A percentile compares a stretch with the other conserved stretches of the same genome.
Evolutionary conservation across 306 rosid species (phyloP).

Genomic region (Vachellia pachyceras): DNA sequence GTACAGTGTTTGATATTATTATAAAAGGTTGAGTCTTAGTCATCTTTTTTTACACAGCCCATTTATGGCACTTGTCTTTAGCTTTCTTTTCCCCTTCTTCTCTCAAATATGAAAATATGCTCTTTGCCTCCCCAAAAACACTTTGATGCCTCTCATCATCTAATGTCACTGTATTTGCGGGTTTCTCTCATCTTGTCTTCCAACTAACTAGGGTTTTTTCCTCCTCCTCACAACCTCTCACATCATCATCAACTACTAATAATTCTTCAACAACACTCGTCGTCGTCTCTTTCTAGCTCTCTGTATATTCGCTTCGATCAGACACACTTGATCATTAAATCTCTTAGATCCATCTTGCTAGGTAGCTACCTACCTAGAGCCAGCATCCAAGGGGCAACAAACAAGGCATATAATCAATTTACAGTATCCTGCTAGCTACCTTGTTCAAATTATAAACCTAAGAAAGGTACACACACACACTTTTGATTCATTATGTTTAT

Average conservation of each 20-base stretch:
- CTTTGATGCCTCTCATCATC: conserved; percentile 44
- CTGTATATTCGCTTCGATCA: not conserved
- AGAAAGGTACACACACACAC: not conserved
- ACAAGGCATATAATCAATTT: conserved; percentile 23
- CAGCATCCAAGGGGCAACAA: conserved; percentile 18
- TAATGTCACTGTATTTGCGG: conserved; percentile 57
- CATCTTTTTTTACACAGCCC: conserved; percentile 45
- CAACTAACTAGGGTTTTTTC: conserved; percentile 72
- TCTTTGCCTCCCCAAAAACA: conserved; percentile 59
- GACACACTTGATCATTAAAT: not conserved
- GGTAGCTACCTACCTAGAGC: not conserved
- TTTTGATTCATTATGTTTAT: not conserved
- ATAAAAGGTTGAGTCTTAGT: conserved; percentile 46
- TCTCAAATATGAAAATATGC: conserved; percentile 38
- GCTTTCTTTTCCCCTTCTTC: conserved; percentile 32
- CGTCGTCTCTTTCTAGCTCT: not conserved
- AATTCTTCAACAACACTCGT: not conserved
- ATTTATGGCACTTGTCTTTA: conserved; percentile 42
- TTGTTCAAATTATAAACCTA: not conserved
- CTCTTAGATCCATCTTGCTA: not conserved
- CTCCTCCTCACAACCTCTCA: conserved; percentile 44
- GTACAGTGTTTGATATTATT: conserved; percentile 41
- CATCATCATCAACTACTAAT: conserved; percentile 14
- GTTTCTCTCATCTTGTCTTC: conserved; percentile 50
- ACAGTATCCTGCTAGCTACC: not conserved